phyloP scores from a whole-genome alignment of 805 yeast species.

The Myxozyma udenii region DNA sequence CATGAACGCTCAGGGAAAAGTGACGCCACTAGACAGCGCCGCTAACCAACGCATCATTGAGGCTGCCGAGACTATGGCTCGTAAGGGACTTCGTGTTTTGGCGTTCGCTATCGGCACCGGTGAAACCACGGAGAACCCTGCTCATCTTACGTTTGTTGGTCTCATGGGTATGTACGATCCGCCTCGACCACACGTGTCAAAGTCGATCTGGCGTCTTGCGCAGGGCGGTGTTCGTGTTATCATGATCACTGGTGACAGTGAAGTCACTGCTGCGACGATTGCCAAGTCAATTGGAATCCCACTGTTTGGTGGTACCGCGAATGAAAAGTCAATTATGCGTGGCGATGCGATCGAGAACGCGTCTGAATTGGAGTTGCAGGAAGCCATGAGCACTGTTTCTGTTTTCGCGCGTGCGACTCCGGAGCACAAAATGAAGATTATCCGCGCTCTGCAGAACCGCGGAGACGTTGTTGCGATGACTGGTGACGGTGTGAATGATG shows the following conservation, averaged over 20 bases:
- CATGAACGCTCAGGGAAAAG: conserved; percentile 57
- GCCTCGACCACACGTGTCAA: conserved; percentile 82
- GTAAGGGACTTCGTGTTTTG: conserved; percentile 66
- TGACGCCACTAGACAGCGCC: conserved; percentile 55
- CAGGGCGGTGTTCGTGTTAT: conserved; percentile 96
- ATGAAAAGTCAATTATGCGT: conserved; percentile 64
- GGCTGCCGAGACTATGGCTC: conserved; percentile 63
- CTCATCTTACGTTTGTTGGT: conserved; percentile 74
- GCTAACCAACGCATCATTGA: conserved; percentile 48
- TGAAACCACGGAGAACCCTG: conserved; percentile 46
- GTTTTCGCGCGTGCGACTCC: conserved; percentile 96
- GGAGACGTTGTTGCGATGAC: conserved; percentile 98
- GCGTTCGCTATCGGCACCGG: conserved; percentile 53
- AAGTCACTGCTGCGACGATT: conserved; percentile 78
- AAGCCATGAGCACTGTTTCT: conserved; percentile 75
- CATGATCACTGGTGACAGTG: conserved; percentile 96
- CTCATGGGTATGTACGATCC: conserved; percentile 96
- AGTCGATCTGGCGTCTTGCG: conserved; percentile 69
- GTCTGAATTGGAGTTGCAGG: conserved; percentile 66
- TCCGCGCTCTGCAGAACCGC: conserved; percentile 86
- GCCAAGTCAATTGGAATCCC: conserved; percentile 92
- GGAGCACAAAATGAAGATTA: conserved; percentile 86
- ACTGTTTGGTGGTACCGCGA: conserved; percentile 43
- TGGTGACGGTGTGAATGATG: conserved; percentile 99
- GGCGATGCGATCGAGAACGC: conserved; percentile 80